phyloP scores from a whole-genome alignment of 768 basidiomycete species.

The Phanerodontia chrysosporium region DNA sequence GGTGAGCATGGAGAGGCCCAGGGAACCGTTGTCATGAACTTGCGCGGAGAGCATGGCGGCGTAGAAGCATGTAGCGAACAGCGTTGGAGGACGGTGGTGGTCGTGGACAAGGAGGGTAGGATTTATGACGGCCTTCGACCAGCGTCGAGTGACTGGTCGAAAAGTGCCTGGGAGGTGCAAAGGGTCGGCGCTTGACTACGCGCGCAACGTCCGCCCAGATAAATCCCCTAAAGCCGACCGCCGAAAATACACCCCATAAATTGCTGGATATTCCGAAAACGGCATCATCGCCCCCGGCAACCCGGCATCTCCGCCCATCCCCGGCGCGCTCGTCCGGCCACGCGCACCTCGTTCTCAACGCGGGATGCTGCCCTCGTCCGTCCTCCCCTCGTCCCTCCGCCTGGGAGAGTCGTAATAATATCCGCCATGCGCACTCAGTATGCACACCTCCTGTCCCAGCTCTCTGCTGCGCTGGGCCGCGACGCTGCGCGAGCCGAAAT shows the following conservation, averaged over 20 bases:
- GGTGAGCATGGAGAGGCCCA: slow-evolving; percentile 17
- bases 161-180: slow-evolving; percentile 7
- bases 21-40: slow-evolving; percentile 20
- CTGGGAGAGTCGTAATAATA: no score
- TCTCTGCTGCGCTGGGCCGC: slow-evolving; percentile 31
- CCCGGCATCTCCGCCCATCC: neutral
- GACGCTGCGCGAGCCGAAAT: slow-evolving; percentile 38
- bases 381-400: no score
- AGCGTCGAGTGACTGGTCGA: slow-evolving; percentile 4
- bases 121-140: neutral
- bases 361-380: neutral
- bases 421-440: neutral
- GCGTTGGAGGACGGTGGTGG: slow-evolving; percentile 12
- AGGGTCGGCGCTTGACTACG: slow-evolving; percentile 3
- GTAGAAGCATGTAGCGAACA: slow-evolving; percentile 18
- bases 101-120: neutral
- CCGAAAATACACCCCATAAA: slow-evolving; percentile 2
- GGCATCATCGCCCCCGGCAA: neutral
- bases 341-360: neutral
- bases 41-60: slow-evolving; percentile 17
- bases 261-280: neutral
- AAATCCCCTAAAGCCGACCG: neutral
- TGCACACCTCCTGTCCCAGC: slow-evolving; percentile 21
- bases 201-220: neutral
- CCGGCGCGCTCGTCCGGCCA: neutral